A percentile compares a stretch with the other conserved stretches of the same genome.
Conservation (phyloP, 208 protist species). For the Porcisia deanei region DNA sequence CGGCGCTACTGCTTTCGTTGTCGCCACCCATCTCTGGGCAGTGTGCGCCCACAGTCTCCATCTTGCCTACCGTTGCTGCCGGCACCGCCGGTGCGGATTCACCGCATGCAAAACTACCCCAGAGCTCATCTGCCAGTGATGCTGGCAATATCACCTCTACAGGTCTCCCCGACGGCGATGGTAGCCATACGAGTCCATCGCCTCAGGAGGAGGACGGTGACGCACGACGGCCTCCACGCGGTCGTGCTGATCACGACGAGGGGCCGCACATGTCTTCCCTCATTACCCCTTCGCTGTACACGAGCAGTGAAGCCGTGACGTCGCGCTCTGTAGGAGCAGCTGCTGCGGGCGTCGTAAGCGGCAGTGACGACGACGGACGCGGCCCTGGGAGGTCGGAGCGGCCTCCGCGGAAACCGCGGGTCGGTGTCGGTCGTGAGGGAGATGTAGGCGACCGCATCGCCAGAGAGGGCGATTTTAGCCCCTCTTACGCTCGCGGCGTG, state of each 20-base stretch:
- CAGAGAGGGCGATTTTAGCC: conserved; percentile 18
- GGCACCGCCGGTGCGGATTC: not conserved
- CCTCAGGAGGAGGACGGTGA: not conserved
- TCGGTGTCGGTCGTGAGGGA: not conserved
- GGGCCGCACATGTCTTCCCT: conserved; percentile 11
- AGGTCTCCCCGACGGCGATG: not conserved
- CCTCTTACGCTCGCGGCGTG: conserved; percentile 31
- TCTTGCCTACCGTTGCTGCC: not conserved
- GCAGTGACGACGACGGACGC: not conserved
- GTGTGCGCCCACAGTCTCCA: not conserved
- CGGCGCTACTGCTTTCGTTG: not conserved
- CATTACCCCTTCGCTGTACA: conserved; percentile 9
- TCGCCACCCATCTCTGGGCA: not conserved
- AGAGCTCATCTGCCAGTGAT: not conserved
- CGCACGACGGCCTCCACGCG: not conserved
- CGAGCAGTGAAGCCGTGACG: conserved; percentile 1
- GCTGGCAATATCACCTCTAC: not conserved
- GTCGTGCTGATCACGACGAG: not conserved
- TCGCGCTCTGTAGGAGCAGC: not conserved
- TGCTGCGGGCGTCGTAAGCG: not conserved
- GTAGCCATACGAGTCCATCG: not conserved
- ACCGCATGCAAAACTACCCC: not conserved
- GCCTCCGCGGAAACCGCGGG: not conserved
- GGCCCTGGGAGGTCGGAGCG: not conserved
- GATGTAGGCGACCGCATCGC: not conserved